Conservation (phyloP, 306 rosid species). For the Psophocarpus tetragonolobus region DNA sequence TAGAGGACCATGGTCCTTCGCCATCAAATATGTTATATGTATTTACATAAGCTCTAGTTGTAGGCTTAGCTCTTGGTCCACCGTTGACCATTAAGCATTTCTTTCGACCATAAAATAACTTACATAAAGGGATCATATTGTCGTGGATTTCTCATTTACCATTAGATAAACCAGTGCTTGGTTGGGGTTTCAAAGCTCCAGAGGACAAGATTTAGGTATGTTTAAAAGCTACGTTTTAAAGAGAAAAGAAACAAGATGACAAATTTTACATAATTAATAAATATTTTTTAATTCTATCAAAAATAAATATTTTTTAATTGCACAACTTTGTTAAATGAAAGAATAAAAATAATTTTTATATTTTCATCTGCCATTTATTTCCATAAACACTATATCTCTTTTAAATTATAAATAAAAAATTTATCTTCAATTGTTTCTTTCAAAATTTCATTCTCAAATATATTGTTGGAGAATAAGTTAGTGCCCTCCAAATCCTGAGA, state of each 20-base stretch:
- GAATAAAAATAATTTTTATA: background rate
- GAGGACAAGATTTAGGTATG: background rate
- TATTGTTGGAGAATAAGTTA: background rate
- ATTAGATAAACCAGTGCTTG: background rate
- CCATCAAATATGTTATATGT: background rate
- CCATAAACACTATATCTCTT: background rate
- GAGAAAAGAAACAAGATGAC: background rate
- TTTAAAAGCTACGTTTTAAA: background rate
- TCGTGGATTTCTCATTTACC: background rate
- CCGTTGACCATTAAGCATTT: background rate
- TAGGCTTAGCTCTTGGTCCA: background rate
- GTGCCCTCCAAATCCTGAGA: background rate
- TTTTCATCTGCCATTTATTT: background rate
- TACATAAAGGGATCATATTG: background rate
- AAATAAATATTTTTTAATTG: background rate
- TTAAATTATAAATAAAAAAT: background rate
- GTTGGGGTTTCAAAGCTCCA: background rate
- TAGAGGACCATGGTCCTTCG: background rate
- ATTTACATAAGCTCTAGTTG: background rate
- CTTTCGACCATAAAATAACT: background rate
- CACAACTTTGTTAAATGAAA: background rate
- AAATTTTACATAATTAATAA: background rate
- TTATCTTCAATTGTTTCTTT: background rate
- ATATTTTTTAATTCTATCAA: background rate
- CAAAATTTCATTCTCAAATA: too few species aligned